Percentiles rank a stretch among this genome's conserved stretches.
Evolutionary conservation across 2,329 filamentous ascomycete genomes (phyloP).

Genomic region (Pseudocercospora vitis): DNA sequence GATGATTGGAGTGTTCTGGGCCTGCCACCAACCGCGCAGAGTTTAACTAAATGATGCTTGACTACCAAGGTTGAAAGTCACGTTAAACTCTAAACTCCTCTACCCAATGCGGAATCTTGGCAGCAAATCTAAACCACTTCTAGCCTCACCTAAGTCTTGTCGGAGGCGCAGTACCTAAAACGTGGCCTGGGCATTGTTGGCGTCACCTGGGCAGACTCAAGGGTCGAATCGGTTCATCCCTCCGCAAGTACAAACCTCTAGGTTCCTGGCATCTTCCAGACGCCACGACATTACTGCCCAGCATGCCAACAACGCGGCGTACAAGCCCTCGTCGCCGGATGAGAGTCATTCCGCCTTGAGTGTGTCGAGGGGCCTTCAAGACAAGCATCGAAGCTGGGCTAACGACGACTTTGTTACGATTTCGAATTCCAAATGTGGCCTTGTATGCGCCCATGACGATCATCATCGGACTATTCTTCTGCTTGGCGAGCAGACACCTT

Average conservation of each 20-base stretch:
- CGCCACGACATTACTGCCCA: constrained; percentile 16
- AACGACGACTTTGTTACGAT: not conserved
- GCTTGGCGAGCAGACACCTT: constrained; percentile 12
- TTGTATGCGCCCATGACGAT: constrained; percentile 10
- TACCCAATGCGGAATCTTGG: constrained; percentile 5
- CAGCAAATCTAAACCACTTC: not conserved
- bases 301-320: constrained; percentile 20
- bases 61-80: constrained; percentile 1
- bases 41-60: constrained; percentile 5
- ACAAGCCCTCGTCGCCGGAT: constrained; percentile 3
- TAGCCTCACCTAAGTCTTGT: constrained; percentile 3
- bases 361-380: constrained; percentile 4
- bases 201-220: constrained; percentile 4
- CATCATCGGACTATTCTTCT: constrained; percentile 12
- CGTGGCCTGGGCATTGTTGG: constrained; percentile 2
- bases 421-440: constrained; percentile 19
- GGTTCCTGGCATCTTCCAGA: not conserved
- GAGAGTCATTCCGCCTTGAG: constrained; percentile 10
- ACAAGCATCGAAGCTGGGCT: constrained; percentile 8
- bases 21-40: constrained; percentile 5
- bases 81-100: constrained; percentile 6
- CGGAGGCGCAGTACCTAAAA: constrained; percentile 6
- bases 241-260: not conserved
- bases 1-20: constrained; percentile 3
- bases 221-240: not conserved